These are phyloP conservation scores for Paramecium primaurelia DNA, from an alignment of 73 alveolate genomes.

Conservation along the genomic window DNA sequence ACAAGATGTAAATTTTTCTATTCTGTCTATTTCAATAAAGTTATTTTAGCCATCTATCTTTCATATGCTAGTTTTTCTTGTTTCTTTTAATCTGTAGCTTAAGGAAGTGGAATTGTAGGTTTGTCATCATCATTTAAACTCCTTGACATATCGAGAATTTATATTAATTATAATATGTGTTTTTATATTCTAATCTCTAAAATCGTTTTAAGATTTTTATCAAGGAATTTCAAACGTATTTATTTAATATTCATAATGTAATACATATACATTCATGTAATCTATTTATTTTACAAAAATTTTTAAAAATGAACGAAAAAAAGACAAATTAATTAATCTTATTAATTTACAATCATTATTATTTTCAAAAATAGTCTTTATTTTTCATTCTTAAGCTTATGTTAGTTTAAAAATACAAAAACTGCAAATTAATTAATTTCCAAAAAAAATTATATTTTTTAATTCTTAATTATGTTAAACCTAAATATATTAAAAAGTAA, in stretches of 20 bases:
- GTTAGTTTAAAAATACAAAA: too few relatives aligned
- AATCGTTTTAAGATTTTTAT: neutral
- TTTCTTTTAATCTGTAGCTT: neutral
- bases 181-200: neutral
- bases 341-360: too few relatives aligned
- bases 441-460: too few relatives aligned
- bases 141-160: neutral
- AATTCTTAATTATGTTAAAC: too few relatives aligned
- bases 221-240: neutral
- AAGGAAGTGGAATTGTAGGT: neutral
- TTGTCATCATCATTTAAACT: constrained; percentile 9
- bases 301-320: too few relatives aligned
- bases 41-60: constrained; percentile 1
- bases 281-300: neutral
- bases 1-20: constrained; percentile 25
- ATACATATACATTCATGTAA: neutral
- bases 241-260: neutral
- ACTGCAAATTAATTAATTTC: too few relatives aligned
- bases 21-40: neutral
- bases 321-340: neutral
- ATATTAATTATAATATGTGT: neutral
- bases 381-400: too few relatives aligned
- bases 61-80: neutral
- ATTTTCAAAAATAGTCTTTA: too few relatives aligned
- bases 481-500: too few relatives aligned